phyloP scores from a whole-genome alignment of 73 alveolate species.

The Blepharisma stoltei region DNA sequence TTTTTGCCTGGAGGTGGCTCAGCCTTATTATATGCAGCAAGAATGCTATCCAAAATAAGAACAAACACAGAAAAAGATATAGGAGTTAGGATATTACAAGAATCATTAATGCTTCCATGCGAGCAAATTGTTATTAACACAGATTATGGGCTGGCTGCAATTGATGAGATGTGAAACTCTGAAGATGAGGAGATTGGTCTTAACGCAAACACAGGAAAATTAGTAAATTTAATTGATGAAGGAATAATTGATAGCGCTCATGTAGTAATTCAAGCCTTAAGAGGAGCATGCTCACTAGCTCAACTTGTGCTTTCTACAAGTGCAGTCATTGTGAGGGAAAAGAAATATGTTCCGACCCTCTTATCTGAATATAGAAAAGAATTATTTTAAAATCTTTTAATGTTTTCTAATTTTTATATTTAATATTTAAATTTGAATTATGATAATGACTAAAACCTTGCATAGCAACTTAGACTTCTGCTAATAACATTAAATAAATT shows the following conservation, averaged over 20 bases:
- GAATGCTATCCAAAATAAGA: conserved; percentile 29
- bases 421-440: too few species aligned
- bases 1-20: conserved; percentile 87
- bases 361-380: background rate
- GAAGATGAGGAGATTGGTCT: conserved; percentile 14
- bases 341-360: conserved; percentile 3
- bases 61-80: background rate
- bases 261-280: background rate
- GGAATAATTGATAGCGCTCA: conserved; percentile 28
- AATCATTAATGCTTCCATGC: background rate
- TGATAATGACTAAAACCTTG: too few species aligned
- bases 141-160: conserved; percentile 1
- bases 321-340: conserved; percentile 1
- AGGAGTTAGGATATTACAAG: conserved; percentile 19
- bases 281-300: conserved; percentile 10
- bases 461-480: too few species aligned
- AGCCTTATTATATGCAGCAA: conserved; percentile 71
- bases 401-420: background rate
- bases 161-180: background rate
- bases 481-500: too few species aligned
- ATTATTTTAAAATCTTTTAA: background rate
- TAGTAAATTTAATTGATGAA: background rate
- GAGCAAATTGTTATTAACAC: background rate
- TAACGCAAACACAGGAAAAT: background rate
- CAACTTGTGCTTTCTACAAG: background rate